These are phyloP conservation scores for Cucurbita maxima DNA, from an alignment of 306 rosid genomes.

Conservation along the genomic window DNA sequence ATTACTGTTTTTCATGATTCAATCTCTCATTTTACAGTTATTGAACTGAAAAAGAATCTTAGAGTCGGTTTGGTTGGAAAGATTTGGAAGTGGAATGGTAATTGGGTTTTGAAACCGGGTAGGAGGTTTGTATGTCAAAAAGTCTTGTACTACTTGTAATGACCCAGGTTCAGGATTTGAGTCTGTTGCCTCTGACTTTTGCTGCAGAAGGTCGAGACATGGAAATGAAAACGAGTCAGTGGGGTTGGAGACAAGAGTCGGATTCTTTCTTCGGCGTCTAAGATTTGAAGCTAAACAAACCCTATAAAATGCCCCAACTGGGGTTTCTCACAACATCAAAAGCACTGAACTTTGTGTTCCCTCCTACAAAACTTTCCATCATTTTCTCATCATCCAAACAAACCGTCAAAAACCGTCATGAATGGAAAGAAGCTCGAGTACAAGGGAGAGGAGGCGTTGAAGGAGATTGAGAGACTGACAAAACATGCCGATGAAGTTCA, in stretches of 20 bases:
- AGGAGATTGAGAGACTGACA: constrained; percentile 74
- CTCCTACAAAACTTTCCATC: too few species aligned
- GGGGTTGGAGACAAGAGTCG: neutral
- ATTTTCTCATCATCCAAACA: neutral
- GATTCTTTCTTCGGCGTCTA: neutral
- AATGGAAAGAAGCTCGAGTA: constrained; percentile 74
- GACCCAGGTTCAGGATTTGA: too few species aligned
- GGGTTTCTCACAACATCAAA: neutral
- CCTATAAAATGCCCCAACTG: constrained; percentile 4
- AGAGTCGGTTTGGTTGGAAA: too few species aligned
- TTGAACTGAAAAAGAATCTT: too few species aligned
- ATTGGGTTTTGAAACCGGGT: too few species aligned
- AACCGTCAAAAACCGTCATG: constrained; percentile 8
- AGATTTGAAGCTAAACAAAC: neutral
- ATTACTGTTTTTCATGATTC: too few species aligned
- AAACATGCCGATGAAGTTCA: constrained; percentile 52
- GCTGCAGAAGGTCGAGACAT: too few species aligned
- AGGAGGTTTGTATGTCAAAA: too few species aligned
- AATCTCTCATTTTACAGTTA: too few species aligned
- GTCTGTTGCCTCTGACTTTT: too few species aligned
- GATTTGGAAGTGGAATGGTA: too few species aligned
- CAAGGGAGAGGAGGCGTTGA: constrained; percentile 74
- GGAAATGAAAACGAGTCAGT: neutral
- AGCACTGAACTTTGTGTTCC: neutral
- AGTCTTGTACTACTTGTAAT: too few species aligned